phyloP scores from a whole-genome alignment of 768 basidiomycete species.

The Podaxis rugospora region DNA sequence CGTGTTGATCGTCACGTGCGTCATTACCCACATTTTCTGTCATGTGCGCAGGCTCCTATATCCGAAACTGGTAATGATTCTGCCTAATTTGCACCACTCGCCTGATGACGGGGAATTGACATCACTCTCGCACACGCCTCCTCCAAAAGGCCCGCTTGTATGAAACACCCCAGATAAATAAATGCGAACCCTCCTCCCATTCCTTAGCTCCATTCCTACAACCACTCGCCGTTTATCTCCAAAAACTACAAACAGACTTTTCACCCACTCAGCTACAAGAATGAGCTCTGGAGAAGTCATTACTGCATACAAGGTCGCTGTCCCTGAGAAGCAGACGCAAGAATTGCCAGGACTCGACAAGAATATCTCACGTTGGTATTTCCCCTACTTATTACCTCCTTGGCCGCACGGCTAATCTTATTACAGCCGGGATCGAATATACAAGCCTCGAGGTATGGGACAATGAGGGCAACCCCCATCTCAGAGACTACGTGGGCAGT shows the following conservation, averaged over 20 bases:
- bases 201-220: not conserved
- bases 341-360: constrained; percentile 45
- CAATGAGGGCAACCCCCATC: constrained; percentile 43
- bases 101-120: not conserved
- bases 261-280: not conserved
- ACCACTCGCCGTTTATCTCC: not conserved
- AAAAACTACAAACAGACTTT: not conserved
- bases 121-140: not conserved
- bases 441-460: constrained; percentile 45
- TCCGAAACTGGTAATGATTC: not conserved
- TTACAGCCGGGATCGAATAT: constrained; percentile 30
- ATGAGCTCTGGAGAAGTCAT: constrained; percentile 29
- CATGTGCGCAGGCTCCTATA: not conserved
- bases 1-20: not conserved
- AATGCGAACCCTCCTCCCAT: not conserved
- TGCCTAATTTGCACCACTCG: not conserved
- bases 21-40: not conserved
- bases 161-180: not conserved
- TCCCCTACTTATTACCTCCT: constrained; percentile 15
- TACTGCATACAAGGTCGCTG: constrained; percentile 29
- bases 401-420: not conserved
- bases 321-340: constrained; percentile 39
- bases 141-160: not conserved
- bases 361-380: constrained; percentile 36
- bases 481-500: constrained; percentile 46